Evolutionary conservation across 2,329 filamentous ascomycete species (phyloP), one percentile per base, ranked within the genome.

Genomic region (Mycosphaerella sp.): DNA sequence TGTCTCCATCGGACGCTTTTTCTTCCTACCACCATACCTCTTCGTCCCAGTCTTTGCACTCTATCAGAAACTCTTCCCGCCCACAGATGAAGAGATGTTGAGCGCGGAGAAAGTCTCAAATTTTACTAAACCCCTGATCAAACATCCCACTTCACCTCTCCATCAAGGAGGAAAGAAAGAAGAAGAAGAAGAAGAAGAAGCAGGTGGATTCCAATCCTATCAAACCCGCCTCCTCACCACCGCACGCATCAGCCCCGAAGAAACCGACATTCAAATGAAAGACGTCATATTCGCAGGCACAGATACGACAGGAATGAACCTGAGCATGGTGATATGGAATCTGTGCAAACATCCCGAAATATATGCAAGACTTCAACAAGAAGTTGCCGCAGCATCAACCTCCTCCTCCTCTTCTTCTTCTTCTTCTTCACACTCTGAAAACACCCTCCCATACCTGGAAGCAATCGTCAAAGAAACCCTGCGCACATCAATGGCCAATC

Each of bases 211-310:
- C 21, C 21, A 25, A 4, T 78, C 70, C 4, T 80, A 77, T 54
- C 75, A 76, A 32, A 71, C 70, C 2, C 70, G 76, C 4, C 63
- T 80, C 4, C 63, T 80, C 32, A 60, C 78, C 16, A 68, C 69
- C 37, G 64, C 69, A 6, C 73, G 73, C 0, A 62, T 79, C 25
- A 68, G 68, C 3, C 59, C 61, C 8, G 59, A 66, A 4, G 76
- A 80, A 59, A 69, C 74, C 6, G 71, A 68, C 37, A 71, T 74
- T 0, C 76, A 80, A 56, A 72, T 75, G 55, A 78, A 79, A 57
- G 78, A 79, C 57, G 61, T 80, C 2, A 71, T 76, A 21, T 80
- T 79, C 61, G 77, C 77, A 1, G 77, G 77, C 1, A 77, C 77
- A 0, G 77, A 80, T 59, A 73, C 73, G 0, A 78, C 74, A 2